Conservation (phyloP, 805 yeast species). For the Kluyveromyces aestuarii region DNA sequence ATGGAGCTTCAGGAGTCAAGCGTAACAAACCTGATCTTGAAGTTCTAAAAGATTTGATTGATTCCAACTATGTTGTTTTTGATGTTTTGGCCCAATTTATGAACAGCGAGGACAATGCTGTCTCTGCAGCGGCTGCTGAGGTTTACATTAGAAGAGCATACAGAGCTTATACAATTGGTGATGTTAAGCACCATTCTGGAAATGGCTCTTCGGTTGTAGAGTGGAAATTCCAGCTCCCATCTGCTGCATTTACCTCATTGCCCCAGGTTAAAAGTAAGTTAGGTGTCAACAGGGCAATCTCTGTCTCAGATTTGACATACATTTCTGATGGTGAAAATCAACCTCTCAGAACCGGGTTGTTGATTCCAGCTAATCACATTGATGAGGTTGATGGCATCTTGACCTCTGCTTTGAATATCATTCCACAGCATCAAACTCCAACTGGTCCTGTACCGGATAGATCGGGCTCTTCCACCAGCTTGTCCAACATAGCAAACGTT, state of each 20-base stretch:
- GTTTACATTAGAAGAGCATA: slow-evolving; percentile 95
- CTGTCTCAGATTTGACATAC: slow-evolving; percentile 86
- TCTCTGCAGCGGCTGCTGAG: slow-evolving; percentile 93
- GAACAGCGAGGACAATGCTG: slow-evolving; percentile 73
- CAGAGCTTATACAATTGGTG: slow-evolving; percentile 86
- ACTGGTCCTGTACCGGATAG: slow-evolving; percentile 44
- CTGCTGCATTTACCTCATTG: slow-evolving; percentile 67
- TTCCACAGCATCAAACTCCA: slow-evolving; percentile 42
- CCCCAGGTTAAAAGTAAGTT: slow-evolving; percentile 40
- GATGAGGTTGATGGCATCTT: slow-evolving; percentile 87
- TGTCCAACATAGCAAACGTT: slow-evolving; percentile 76
- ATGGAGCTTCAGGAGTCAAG: slow-evolving; percentile 72
- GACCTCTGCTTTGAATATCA: slow-evolving; percentile 60
- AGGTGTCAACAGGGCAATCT: slow-evolving; percentile 75
- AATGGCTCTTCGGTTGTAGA: slow-evolving; percentile 59
- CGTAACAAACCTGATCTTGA: slow-evolving; percentile 78
- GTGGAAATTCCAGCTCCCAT: slow-evolving; percentile 84
- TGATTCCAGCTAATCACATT: slow-evolving; percentile 70
- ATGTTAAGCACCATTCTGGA: slow-evolving; percentile 53
- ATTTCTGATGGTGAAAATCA: slow-evolving; percentile 61
- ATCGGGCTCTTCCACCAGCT: slow-evolving; percentile 30
- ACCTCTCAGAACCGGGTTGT: slow-evolving; percentile 75
- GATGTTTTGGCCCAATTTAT: slow-evolving; percentile 93
- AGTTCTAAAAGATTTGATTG: slow-evolving; percentile 83
- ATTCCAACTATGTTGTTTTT: slow-evolving; percentile 90